Conservation (phyloP, 305 asterid genomes). For the Galium porrigens region DNA sequence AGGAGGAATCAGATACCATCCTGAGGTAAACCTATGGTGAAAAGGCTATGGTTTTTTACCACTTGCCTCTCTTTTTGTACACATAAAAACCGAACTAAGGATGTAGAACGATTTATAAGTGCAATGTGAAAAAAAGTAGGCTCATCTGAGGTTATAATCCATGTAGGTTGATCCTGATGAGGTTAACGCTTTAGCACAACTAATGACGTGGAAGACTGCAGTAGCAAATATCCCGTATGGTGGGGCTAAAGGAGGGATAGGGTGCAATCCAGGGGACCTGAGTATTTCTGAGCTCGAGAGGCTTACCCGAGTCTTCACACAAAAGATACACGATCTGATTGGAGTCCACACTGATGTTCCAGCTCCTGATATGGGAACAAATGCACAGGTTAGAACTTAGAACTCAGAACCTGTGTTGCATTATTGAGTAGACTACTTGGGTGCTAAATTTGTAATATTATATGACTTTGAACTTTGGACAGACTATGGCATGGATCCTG, state of each 20-base stretch:
- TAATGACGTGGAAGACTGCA: conserved; percentile 91
- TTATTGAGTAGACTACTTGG: background rate
- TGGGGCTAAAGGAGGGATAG: conserved; percentile 87
- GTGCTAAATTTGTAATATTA: background rate
- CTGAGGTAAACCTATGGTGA: conserved; percentile 32
- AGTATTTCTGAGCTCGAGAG: conserved; percentile 66
- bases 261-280: conserved; percentile 55
- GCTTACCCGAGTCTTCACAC: conserved; percentile 70
- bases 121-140: background rate
- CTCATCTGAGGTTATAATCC: background rate
- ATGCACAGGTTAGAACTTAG: conserved; percentile 38
- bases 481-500: conserved; percentile 94
- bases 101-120: background rate
- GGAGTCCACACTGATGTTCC: conserved; percentile 75
- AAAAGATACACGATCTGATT: conserved; percentile 66
- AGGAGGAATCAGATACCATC: conserved; percentile 89
- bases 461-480: conserved; percentile 7
- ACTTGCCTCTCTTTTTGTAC: no score
- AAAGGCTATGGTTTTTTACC: background rate
- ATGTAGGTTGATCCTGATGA: conserved; percentile 75
- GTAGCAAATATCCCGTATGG: conserved; percentile 85
- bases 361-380: conserved; percentile 88
- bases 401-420: background rate
- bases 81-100: no score
- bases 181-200: conserved; percentile 75